These are phyloP conservation scores for Tuber brumale DNA, from an alignment of 495 filamentous ascomycete genomes.

Conservation along the genomic window DNA sequence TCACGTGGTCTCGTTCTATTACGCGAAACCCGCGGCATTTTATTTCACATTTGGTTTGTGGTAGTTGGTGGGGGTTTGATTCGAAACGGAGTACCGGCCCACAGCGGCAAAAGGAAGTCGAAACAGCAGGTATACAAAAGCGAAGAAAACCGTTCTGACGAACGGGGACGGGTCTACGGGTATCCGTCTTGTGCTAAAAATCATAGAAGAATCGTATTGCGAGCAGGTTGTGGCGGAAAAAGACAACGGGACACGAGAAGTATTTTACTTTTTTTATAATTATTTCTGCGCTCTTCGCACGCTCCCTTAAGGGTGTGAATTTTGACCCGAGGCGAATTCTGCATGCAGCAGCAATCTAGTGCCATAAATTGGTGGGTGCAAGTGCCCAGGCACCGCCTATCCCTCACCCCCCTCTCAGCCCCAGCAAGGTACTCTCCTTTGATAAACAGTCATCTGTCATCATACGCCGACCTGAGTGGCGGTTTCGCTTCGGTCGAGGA, in stretches of 20 bases:
- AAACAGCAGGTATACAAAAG: slow-evolving; percentile 17
- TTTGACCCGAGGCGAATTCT: slow-evolving; percentile 14
- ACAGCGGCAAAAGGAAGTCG: slow-evolving; percentile 26
- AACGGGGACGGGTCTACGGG: slow-evolving; percentile 27
- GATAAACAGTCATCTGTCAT: slow-evolving; percentile 19
- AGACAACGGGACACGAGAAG: neutral
- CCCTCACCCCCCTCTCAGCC: slow-evolving; percentile 16
- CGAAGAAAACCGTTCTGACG: slow-evolving; percentile 1
- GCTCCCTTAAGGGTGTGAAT: neutral
- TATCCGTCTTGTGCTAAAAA: slow-evolving; percentile 24
- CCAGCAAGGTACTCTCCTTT: slow-evolving; percentile 8
- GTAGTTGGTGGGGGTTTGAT: slow-evolving; percentile 33
- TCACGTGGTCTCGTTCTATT: slow-evolving; percentile 27
- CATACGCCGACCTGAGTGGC: slow-evolving; percentile 20
- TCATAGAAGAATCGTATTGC: neutral
- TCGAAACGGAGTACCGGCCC: slow-evolving; percentile 15
- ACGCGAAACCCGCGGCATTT: slow-evolving; percentile 19
- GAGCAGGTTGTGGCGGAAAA: neutral
- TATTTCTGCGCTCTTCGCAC: neutral
- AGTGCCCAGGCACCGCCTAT: neutral
- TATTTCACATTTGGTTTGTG: slow-evolving; percentile 12
- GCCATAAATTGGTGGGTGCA: slow-evolving; percentile 4
- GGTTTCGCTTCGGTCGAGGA: slow-evolving; percentile 12
- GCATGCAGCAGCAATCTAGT: slow-evolving; percentile 17
- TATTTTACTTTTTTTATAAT: neutral